phyloP scores from a whole-genome alignment of 345 rosid genomes.

The Boechera stricta region DNA sequence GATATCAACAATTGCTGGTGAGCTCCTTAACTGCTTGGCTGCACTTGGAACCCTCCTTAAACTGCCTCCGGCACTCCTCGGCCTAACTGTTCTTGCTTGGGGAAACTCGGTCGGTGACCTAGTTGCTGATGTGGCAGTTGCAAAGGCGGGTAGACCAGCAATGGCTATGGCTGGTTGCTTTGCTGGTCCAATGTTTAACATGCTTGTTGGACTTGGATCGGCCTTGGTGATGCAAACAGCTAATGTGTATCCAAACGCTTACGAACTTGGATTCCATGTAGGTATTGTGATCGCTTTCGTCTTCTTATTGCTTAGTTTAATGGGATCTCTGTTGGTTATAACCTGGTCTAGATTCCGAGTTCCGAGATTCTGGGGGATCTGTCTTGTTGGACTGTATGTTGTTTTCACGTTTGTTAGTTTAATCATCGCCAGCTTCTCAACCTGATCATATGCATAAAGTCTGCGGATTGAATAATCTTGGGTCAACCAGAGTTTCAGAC shows the following conservation, averaged over 20 bases:
- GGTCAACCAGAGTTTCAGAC: slow-evolving; percentile 2
- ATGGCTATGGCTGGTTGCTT: slow-evolving; percentile 99
- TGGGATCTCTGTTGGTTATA: slow-evolving; percentile 91
- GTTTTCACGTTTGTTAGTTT: slow-evolving; percentile 71
- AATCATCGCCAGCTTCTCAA: slow-evolving; percentile 63
- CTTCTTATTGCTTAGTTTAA: slow-evolving; percentile 83
- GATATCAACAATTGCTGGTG: slow-evolving; percentile 97
- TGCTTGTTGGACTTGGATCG: slow-evolving; percentile 93
- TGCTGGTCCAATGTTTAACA: slow-evolving; percentile 97
- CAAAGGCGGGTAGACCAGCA: slow-evolving; percentile 96
- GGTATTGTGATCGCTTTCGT: slow-evolving; percentile 90
- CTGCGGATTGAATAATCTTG: neutral
- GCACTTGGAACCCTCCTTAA: slow-evolving; percentile 80
- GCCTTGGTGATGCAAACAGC: slow-evolving; percentile 84
- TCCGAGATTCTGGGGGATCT: slow-evolving; percentile 92
- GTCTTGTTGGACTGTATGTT: slow-evolving; percentile 85
- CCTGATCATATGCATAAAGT: slow-evolving; percentile 45
- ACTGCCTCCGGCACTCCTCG: slow-evolving; percentile 83
- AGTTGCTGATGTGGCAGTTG: slow-evolving; percentile 94
- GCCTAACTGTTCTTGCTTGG: slow-evolving; percentile 96
- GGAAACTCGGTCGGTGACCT: slow-evolving; percentile 98
- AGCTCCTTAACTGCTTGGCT: slow-evolving; percentile 83
- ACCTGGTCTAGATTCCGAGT: slow-evolving; percentile 96
- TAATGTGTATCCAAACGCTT: slow-evolving; percentile 77
- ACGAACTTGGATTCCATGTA: slow-evolving; percentile 71